Percentiles rank a stretch among this genome's conserved stretches.
phyloP scores from a whole-genome alignment of 257 asterid genomes.

The Nicotiana obtusifolia region DNA sequence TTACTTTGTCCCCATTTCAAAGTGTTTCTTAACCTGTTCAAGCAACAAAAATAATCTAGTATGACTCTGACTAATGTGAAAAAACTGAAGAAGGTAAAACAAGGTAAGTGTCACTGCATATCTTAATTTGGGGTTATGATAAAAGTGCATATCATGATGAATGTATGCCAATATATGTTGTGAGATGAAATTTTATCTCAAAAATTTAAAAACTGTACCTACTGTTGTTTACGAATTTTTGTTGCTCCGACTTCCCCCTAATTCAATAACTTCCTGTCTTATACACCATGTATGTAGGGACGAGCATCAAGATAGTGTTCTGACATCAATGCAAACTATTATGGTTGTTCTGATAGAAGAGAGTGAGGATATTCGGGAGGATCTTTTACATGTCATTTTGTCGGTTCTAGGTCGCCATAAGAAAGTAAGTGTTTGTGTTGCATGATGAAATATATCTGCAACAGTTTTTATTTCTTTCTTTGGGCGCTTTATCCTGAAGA shows the following conservation, averaged over 20 bases:
- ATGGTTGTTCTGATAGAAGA: conserved; percentile 88
- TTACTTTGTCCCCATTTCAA: not conserved
- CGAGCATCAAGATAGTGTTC: conserved; percentile 68
- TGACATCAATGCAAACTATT: conserved; percentile 86
- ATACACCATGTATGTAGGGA: conserved; percentile 45
- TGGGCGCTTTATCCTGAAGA: conserved; percentile 6
- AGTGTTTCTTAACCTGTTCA: not conserved
- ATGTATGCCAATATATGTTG: not conserved
- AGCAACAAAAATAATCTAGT: not conserved
- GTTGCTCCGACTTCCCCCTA: conserved; percentile 7
- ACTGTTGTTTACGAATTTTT: not conserved
- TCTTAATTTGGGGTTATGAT: not conserved
- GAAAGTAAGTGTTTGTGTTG: conserved; percentile 36
- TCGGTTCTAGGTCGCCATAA: conserved; percentile 73
- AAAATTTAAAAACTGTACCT: not conserved
- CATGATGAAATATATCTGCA: not conserved
- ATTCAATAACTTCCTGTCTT: not conserved
- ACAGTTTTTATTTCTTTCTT: not conserved
- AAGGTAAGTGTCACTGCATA: not conserved
- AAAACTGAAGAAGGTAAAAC: not conserved
- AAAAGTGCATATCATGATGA: not conserved
- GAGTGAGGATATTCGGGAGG: conserved; percentile 80
- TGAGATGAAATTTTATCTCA: not conserved
- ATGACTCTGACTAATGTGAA: not conserved
- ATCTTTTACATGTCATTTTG: conserved; percentile 59